These are phyloP conservation scores for Silene vulgaris DNA, from an alignment of 179 eudicot genomes.

Conservation along the genomic window DNA sequence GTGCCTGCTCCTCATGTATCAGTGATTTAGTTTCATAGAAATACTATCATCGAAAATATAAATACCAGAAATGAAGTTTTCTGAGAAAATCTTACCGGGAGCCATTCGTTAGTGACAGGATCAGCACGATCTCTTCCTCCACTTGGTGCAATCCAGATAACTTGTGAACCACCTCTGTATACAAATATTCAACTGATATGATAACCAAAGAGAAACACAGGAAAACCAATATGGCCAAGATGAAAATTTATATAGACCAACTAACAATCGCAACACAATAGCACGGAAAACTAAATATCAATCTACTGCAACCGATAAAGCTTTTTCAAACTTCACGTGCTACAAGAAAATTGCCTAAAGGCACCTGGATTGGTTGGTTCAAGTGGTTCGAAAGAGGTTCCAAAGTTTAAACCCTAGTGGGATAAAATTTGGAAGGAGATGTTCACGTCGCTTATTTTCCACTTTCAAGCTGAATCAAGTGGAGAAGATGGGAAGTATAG, in stretches of 20 bases:
- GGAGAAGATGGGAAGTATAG: too few species aligned
- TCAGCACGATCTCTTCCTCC: slow-evolving; percentile 99
- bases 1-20: slow-evolving; percentile 60
- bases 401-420: too few species aligned
- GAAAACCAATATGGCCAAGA: background rate
- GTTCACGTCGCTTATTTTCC: too few species aligned
- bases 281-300: slow-evolving; percentile 2
- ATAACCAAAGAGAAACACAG: slow-evolving; percentile 13
- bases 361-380: too few species aligned
- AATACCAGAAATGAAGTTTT: background rate
- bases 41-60: background rate
- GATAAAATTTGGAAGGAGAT: too few species aligned
- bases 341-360: too few species aligned
- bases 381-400: too few species aligned
- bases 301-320: background rate
- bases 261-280: background rate
- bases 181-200: slow-evolving; percentile 25
- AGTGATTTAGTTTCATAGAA: slow-evolving; percentile 27
- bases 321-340: background rate
- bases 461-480: too few species aligned
- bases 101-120: slow-evolving; percentile 74
- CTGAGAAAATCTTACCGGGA: slow-evolving; percentile 52
- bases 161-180: slow-evolving; percentile 75
- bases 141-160: slow-evolving; percentile 99
- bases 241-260: background rate